These are phyloP conservation scores for Graphilbum ipis-grandicollis DNA, from an alignment of 2,329 filamentous ascomycete species.

Conservation along the genomic window DNA sequence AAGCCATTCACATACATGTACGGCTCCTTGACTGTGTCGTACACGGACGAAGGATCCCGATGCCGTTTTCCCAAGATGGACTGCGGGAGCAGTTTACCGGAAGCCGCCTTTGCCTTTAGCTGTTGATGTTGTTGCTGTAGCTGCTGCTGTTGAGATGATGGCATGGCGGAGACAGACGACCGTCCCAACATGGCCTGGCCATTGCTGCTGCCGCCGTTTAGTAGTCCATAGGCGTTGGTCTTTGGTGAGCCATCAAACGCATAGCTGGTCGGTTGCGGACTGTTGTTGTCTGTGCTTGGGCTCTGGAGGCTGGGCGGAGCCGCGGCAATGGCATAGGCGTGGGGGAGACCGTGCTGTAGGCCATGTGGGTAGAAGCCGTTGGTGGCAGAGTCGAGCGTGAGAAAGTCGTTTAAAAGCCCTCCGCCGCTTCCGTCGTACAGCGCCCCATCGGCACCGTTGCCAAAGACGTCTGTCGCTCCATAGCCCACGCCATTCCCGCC, in stretches of 20 bases:
- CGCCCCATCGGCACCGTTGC: conserved; percentile 29
- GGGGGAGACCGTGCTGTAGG: conserved; percentile 43
- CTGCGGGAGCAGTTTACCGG: conserved; percentile 24
- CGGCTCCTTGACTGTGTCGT: conserved; percentile 75
- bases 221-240: conserved; percentile 15
- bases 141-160: conserved; percentile 5
- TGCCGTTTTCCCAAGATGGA: conserved; percentile 39
- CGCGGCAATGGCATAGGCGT: conserved; percentile 47
- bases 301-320: conserved; percentile 45
- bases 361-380: conserved; percentile 34
- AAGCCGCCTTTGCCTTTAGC: conserved; percentile 25
- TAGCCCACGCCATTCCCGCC: conserved; percentile 15
- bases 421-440: conserved; percentile 23
- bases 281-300: conserved; percentile 47
- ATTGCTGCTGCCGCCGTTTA: conserved; percentile 2
- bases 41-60: conserved; percentile 68
- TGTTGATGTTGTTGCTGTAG: neutral
- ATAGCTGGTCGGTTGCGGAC: conserved; percentile 35
- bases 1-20: conserved; percentile 85
- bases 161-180: neutral
- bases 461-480: conserved; percentile 28
- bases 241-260: conserved; percentile 39
- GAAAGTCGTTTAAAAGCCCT: conserved; percentile 33
- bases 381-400: conserved; percentile 30
- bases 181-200: conserved; percentile 1